phyloP scores from a whole-genome alignment of 1,139 yeast genomes.

The Maudiozyma humilis region DNA sequence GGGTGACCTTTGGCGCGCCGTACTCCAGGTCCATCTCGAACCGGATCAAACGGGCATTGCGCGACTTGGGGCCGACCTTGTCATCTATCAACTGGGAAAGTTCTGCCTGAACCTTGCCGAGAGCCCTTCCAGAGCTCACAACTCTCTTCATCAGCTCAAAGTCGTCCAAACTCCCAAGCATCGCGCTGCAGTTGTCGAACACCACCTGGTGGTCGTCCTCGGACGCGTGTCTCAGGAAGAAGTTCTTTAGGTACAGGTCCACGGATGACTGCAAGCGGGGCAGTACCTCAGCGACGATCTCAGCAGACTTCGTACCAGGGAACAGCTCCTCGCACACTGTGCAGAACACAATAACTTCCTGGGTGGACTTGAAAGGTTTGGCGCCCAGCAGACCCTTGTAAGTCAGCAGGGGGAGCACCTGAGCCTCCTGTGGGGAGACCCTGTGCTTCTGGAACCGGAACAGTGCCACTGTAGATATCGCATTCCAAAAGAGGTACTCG shows the following conservation, averaged over 20 bases:
- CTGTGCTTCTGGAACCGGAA: constrained; percentile 17
- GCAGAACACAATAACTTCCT: constrained; percentile 29
- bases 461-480: constrained; percentile 21
- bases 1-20: constrained; percentile 8
- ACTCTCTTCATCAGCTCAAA: constrained; percentile 21
- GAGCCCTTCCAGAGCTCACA: constrained; percentile 16
- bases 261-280: constrained; percentile 21
- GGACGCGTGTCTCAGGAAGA: constrained; percentile 20
- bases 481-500: constrained; percentile 26
- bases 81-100: constrained; percentile 10
- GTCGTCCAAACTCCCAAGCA: constrained; percentile 26
- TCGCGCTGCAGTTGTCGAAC: constrained; percentile 15
- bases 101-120: constrained; percentile 16
- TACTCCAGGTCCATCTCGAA: constrained; percentile 23
- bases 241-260: constrained; percentile 29
- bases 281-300: constrained; percentile 20
- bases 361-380: constrained; percentile 24
- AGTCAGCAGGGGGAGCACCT: constrained; percentile 21
- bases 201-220: constrained; percentile 11
- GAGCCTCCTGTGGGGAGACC: constrained; percentile 17
- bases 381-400: constrained; percentile 17
- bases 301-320: constrained; percentile 15
- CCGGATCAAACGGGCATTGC: constrained; percentile 25
- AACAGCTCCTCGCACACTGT: constrained; percentile 24
- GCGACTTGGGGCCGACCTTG: constrained; percentile 18